Evolutionary conservation across 2,329 filamentous ascomycete species (phyloP).

Genomic region (Ceratocystis albifundus): DNA sequence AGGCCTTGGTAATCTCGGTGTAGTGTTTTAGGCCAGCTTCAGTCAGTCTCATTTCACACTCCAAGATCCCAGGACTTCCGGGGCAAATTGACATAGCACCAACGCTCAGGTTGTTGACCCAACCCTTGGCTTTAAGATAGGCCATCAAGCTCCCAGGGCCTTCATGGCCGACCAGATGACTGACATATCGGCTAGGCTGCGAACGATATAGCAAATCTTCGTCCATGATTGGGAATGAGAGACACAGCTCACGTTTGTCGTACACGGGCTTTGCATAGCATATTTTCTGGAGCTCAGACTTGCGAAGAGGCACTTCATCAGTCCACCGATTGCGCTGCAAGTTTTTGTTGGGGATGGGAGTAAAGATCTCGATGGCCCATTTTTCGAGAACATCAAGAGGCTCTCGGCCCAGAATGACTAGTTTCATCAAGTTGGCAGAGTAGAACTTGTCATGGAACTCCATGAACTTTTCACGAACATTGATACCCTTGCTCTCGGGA

Average conservation of each 20-base stretch:
- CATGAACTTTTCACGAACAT: slow-evolving; percentile 83
- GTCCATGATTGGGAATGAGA: slow-evolving; percentile 76
- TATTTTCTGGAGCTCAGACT: slow-evolving; percentile 49
- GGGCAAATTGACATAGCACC: slow-evolving; percentile 67
- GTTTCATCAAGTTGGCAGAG: slow-evolving; percentile 87
- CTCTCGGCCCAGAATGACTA: slow-evolving; percentile 75
- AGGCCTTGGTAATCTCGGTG: slow-evolving; percentile 65
- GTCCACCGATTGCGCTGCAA: slow-evolving; percentile 50
- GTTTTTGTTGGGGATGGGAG: slow-evolving; percentile 69
- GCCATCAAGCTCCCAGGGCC: slow-evolving; percentile 85
- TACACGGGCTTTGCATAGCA: slow-evolving; percentile 86
- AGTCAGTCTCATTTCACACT: slow-evolving; percentile 66
- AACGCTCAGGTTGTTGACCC: slow-evolving; percentile 73
- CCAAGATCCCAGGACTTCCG: slow-evolving; percentile 65
- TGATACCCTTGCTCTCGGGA: slow-evolving; percentile 66
- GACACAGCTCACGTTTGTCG: slow-evolving; percentile 67
- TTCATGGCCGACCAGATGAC: slow-evolving; percentile 83
- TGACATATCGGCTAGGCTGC: slow-evolving; percentile 74
- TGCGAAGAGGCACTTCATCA: slow-evolving; percentile 39
- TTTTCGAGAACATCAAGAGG: slow-evolving; percentile 67
- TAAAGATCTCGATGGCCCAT: slow-evolving; percentile 78
- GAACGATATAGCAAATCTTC: slow-evolving; percentile 69
- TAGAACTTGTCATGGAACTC: slow-evolving; percentile 84
- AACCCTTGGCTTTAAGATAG: slow-evolving; percentile 80
- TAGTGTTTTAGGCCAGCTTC: slow-evolving; percentile 74